Base-by-base conservation (phyloP, 1,284 basidiomycete genomes). In the Ceratobasidium sp. region DNA sequence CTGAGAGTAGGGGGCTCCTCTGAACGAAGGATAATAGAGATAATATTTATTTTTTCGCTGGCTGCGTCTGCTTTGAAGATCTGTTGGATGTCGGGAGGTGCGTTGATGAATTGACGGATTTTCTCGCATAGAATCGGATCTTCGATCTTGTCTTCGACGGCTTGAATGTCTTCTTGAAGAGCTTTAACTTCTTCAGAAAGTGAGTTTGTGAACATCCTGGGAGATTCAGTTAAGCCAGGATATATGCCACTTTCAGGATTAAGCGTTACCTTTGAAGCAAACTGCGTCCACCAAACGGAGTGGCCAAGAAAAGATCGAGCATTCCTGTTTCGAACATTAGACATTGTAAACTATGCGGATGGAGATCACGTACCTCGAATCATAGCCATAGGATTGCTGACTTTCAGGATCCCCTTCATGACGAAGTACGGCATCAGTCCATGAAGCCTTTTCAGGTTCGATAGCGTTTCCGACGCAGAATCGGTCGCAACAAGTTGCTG, bases 401-500 rank as follows among this genome's bases (percentile, higher is more conserved):
- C 93, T 80, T 89, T 92, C 75, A 99, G 83, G 21, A 96, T 92
- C 6, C 94, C 88, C 80, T 96, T 97, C 74, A 99, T 88, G 84
- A 98, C 90, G 79, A 98, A 95, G 82, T 99, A 99, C 2, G 97
- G 97, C 95, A 99, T 98, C 73, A 98, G 84, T 0, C 94, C 94
- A 80, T 99, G 98, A 70, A 98, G 88, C 50, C 96, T 88, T 83
- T 98, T 99, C 75, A 99, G 83, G 75, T 89, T 87, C 0, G 93
- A 87, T 76, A 98, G 92, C 13, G 90, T 92, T 77, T 98, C 93
- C 2, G 96, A 97, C 11, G 96, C 93, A 73, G 91, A 92, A 81
- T 99, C 97, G 16, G 94, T 89, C 0, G 97, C 97, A 43, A 98
- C 89, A 78, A 96, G 97, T 58, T 94, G 89, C 77, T 97, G 95